phyloP scores from a whole-genome alignment of 1,284 basidiomycete species.

The Austroboletus rostrupii region DNA sequence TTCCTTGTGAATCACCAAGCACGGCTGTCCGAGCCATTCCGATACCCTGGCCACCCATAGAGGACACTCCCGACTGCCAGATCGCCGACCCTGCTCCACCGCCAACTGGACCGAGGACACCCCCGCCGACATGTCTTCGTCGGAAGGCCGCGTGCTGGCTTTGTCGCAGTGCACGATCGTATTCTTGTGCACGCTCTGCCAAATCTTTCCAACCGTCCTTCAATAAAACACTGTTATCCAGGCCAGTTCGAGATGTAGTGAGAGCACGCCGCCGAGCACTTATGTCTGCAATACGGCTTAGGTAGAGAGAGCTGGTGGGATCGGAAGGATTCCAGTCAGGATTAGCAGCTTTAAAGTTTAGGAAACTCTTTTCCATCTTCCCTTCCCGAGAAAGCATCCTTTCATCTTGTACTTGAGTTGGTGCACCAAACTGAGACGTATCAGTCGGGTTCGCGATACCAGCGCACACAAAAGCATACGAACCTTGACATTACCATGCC shows the following conservation, averaged over 20 bases:
- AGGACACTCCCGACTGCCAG: conserved; percentile 29
- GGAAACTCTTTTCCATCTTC: conserved; percentile 98
- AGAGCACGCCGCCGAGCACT: conserved; percentile 42
- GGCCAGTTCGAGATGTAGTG: conserved; percentile 24
- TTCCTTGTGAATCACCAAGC: conserved; percentile 69
- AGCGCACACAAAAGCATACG: conserved; percentile 13
- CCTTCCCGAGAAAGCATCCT: conserved; percentile 82
- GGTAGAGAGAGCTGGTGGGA: conserved; percentile 80
- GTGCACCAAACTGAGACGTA: conserved; percentile 67
- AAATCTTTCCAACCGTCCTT: conserved; percentile 36
- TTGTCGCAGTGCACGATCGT: conserved; percentile 69
- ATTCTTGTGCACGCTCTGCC: conserved; percentile 59
- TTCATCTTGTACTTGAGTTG: conserved; percentile 61
- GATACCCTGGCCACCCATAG: conserved; percentile 21
- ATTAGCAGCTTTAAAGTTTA: conserved; percentile 95
- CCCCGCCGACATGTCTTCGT: conserved; percentile 39
- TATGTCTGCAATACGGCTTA: conserved; percentile 77
- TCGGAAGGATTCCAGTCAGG: conserved; percentile 93
- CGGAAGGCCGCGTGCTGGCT: conserved; percentile 54
- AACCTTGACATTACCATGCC: conserved; percentile 85
- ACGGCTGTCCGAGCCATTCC: conserved; percentile 64
- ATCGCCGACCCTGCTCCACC: conserved; percentile 17
- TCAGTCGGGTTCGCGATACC: conserved; percentile 3
- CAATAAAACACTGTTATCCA: conserved; percentile 30
- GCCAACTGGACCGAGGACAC: conserved; percentile 32